Conservation (phyloP, 2,329 filamentous ascomycete genomes). For the Scedosporium boydii region DNA sequence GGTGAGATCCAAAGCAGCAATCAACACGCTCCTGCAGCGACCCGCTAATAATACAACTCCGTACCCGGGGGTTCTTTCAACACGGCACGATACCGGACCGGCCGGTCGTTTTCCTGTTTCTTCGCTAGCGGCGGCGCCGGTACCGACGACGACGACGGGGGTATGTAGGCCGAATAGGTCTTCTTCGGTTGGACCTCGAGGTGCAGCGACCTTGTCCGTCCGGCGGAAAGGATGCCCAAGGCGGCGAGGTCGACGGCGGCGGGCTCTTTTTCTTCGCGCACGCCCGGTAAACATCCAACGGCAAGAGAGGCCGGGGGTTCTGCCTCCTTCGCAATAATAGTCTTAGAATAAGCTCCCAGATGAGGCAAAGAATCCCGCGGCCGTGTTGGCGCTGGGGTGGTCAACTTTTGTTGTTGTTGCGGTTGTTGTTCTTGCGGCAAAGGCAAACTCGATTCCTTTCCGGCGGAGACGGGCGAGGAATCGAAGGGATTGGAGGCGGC, state of each 20-base stretch:
- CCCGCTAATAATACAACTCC: not conserved
- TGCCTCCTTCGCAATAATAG: too few species aligned
- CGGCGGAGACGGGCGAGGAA: not conserved
- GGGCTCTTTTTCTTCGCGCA: not conserved
- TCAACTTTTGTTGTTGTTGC: too few species aligned
- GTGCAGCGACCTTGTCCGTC: not conserved
- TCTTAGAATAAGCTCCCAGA: too few species aligned
- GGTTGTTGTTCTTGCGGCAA: too few species aligned
- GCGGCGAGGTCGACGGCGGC: not conserved
- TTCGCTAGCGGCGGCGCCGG: too few species aligned
- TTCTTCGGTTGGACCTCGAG: not conserved
- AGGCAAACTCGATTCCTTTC: not conserved
- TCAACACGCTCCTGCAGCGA: too few species aligned
- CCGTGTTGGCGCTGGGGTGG: not conserved
- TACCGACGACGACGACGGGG: not conserved
- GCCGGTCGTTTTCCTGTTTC: too few species aligned
- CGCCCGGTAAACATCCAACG: not conserved
- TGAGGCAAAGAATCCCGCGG: not conserved
- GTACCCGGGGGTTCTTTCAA: not conserved
- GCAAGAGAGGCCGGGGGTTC: not conserved
- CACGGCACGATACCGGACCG: not conserved
- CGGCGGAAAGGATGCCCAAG: not conserved
- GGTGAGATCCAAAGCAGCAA: too few species aligned
- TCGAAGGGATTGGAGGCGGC: conserved; percentile 9
- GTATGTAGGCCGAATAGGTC: not conserved